phyloP scores from a whole-genome alignment of 352 stramenopile genomes.

The Pythium volutum region DNA sequence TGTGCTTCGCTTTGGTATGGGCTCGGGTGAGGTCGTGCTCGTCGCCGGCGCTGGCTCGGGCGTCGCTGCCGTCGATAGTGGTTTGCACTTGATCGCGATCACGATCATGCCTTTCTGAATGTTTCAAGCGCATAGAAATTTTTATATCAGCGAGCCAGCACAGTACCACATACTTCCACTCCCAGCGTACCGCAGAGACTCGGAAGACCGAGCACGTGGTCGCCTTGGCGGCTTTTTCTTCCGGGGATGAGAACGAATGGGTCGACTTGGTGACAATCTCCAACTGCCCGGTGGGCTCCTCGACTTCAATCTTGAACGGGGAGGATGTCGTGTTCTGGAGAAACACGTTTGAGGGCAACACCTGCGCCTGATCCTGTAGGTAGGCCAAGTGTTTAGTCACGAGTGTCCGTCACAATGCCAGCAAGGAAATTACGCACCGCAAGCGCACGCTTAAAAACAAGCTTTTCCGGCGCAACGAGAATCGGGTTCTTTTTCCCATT shows the following conservation, averaged over 20 bases:
- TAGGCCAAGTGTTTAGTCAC: background rate
- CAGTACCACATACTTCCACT: background rate
- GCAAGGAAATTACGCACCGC: conserved; percentile 5
- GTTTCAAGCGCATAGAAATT: background rate
- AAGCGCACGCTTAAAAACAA: conserved; percentile 61
- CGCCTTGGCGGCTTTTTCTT: conserved; percentile 1
- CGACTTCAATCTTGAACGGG: conserved; percentile 57
- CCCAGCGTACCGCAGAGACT: conserved; percentile 47
- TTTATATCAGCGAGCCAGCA: background rate
- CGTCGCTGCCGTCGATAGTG: background rate
- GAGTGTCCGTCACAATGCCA: background rate
- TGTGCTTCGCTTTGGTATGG: conserved; percentile 1
- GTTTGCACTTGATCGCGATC: conserved; percentile 63
- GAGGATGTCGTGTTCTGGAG: conserved; percentile 66
- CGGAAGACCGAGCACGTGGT: conserved; percentile 29
- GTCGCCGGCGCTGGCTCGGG: background rate
- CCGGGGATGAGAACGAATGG: conserved; percentile 4
- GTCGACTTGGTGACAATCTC: conserved; percentile 52
- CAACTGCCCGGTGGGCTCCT: conserved; percentile 48
- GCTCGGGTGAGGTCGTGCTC: background rate
- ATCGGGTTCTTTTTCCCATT: conserved; percentile 42
- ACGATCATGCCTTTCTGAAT: conserved; percentile 72
- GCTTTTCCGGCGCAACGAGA: conserved; percentile 52
- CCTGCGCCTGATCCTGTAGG: conserved; percentile 33
- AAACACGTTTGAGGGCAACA: conserved; percentile 70